phyloP scores from a whole-genome alignment of 257 asterid genomes.

The Eucommia ulmoides region DNA sequence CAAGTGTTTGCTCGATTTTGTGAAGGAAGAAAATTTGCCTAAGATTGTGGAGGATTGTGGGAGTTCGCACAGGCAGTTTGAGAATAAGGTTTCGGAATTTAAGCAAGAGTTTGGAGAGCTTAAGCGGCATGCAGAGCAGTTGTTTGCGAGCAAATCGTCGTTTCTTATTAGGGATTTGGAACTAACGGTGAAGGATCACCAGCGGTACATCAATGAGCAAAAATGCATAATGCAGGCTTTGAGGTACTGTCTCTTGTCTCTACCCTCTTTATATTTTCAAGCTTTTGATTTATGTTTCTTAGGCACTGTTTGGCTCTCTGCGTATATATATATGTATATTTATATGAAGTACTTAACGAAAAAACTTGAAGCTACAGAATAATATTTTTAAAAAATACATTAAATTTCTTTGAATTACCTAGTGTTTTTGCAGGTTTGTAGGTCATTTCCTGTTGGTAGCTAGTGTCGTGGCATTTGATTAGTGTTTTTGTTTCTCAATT shows the following conservation, averaged over 20 bases:
- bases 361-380: too few species aligned
- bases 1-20: constrained; percentile 73
- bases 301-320: too few species aligned
- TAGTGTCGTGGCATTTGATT: too few species aligned
- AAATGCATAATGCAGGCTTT: constrained; percentile 89
- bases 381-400: too few species aligned
- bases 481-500: too few species aligned
- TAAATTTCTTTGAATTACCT: too few species aligned
- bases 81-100: constrained; percentile 75
- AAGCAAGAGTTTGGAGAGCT: constrained; percentile 84
- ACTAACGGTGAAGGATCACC: constrained; percentile 55
- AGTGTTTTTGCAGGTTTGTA: too few species aligned
- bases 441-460: too few species aligned
- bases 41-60: constrained; percentile 77
- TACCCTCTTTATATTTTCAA: constrained; percentile 3
- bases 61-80: constrained; percentile 83
- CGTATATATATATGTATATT: too few species aligned
- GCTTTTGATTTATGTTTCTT: too few species aligned
- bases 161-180: constrained; percentile 62
- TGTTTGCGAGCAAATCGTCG: constrained; percentile 64
- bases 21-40: constrained; percentile 74
- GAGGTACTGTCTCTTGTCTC: constrained; percentile 36
- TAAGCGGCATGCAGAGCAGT: constrained; percentile 56
- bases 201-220: constrained; percentile 58
- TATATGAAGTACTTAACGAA: too few species aligned